Evolutionary conservation across 352 stramenopile species (phyloP), one percentile per base, ranked within the genome.

Genomic region (Pythium dissimile): DNA sequence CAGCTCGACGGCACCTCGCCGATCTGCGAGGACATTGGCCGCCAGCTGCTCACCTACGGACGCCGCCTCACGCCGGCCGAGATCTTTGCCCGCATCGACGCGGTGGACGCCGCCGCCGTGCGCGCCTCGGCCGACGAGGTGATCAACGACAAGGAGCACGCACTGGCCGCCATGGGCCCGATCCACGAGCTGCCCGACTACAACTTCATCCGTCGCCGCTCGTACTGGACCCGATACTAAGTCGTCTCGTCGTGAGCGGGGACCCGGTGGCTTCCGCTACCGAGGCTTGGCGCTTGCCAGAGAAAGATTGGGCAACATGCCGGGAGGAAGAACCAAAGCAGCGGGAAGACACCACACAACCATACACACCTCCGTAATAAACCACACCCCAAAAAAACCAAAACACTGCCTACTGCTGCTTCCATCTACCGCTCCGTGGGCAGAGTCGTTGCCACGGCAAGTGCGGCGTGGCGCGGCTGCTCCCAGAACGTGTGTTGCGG

Each of bases 121-220:
- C 86, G 86, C 64, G 71, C 74, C 47, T 87, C 84, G 30, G 86
- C 86, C 35, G 85, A 94, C 65, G 67, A 94, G 55, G 83, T 96
- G 47, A 91, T 99, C 67, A 98, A 99, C 75, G 96, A 99, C 77
- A 96, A 99, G 85, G 97, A 99, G 70, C 95, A 99, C 86, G 97
- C 97, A 30, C 80, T 99, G 41, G 95, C 97, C 32, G 97, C 96
- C 46, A 90, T 99, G 20, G 97, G 97, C 45, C 96, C 97, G 58
- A 97, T 99, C 67, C 87, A 99, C 78, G 96, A 99, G 72, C 81
- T 99, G 71, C 97, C 97, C 37, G 97, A 99, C 77, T 99, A 99
- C 92, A 99, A 98, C 77, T 99, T 98, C 81, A 98, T 99, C 80
- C 92, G 97, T 78, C 88, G 96, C 75, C 90, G 98, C 71, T 98